phyloP scores from a whole-genome alignment of 2,329 filamentous ascomycete genomes.

The Arachnomyces sp. region DNA sequence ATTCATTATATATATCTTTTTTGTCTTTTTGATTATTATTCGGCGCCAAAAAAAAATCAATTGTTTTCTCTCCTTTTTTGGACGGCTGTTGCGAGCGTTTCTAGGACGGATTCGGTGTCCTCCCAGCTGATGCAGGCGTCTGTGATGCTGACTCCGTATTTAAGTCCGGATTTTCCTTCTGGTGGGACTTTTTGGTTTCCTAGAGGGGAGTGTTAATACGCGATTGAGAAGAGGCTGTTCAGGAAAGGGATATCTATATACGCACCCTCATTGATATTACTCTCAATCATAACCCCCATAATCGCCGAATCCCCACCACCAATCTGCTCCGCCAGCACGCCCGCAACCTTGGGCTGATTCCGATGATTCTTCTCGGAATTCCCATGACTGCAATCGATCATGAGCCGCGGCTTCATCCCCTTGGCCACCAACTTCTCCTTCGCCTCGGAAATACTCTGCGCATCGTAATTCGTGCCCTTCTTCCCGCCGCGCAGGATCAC shows the following conservation, averaged over 20 bases:
- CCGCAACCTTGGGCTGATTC: constrained; percentile 92
- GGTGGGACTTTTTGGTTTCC: constrained; percentile 82
- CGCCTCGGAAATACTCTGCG: constrained; percentile 71
- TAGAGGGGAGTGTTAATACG: constrained; percentile 13
- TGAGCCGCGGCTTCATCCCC: constrained; percentile 66
- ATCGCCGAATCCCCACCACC: constrained; percentile 73
- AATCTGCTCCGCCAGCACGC: constrained; percentile 73
- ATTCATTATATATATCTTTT: too few relatives aligned
- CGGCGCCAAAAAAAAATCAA: constrained; percentile 5
- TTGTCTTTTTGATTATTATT: too few relatives aligned
- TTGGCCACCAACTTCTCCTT: constrained; percentile 71
- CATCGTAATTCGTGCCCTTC: constrained; percentile 89
- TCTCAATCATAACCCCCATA: constrained; percentile 99
- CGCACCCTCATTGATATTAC: constrained; percentile 85
- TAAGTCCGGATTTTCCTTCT: constrained; percentile 73
- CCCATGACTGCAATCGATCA: constrained; percentile 97
- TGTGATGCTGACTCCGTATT: constrained; percentile 94
- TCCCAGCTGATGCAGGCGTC: constrained; percentile 96
- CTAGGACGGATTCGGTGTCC: constrained; percentile 72
- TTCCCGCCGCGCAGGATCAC: constrained; percentile 89
- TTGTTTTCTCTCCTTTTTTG: constrained; percentile 56
- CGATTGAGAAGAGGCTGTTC: too few relatives aligned
- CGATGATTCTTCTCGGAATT: constrained; percentile 94
- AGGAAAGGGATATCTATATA: constrained; percentile 7
- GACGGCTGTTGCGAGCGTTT: constrained; percentile 69